phyloP scores from a whole-genome alignment of 2,329 filamentous ascomycete species.

The Beauveria medogensis region DNA sequence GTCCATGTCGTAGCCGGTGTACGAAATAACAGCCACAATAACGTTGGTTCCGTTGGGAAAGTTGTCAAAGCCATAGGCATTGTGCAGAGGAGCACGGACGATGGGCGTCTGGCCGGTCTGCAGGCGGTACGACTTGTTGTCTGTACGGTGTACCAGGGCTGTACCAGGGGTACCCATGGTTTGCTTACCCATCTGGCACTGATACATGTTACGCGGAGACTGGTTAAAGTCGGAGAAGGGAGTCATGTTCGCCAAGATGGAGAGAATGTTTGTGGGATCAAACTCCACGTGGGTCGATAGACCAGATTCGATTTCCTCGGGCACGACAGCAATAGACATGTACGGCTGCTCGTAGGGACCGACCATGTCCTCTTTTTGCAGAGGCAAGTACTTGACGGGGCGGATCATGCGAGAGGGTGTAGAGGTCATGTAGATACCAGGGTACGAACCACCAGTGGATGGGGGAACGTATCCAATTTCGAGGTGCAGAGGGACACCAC shows the following conservation, averaged over 20 bases:
- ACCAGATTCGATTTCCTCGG: constrained; percentile 78
- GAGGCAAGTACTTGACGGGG: constrained; percentile 83
- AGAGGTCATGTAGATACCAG: constrained; percentile 89
- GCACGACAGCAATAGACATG: constrained; percentile 94
- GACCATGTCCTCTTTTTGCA: constrained; percentile 79
- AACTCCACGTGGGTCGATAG: constrained; percentile 90
- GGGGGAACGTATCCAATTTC: constrained; percentile 89
- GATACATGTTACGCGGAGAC: constrained; percentile 97
- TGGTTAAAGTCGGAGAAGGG: constrained; percentile 99
- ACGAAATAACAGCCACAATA: constrained; percentile 94
- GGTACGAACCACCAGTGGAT: constrained; percentile 88
- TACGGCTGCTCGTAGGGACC: constrained; percentile 94
- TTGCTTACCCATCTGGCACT: constrained; percentile 99
- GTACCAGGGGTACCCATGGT: constrained; percentile 96
- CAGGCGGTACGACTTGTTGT: constrained; percentile 93
- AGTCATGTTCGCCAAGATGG: constrained; percentile 96
- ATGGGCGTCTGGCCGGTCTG: constrained; percentile 96
- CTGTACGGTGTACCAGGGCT: constrained; percentile 75
- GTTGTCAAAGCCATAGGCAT: constrained; percentile 94
- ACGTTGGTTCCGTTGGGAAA: constrained; percentile 96
- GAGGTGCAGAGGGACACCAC: constrained; percentile 71
- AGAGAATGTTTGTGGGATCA: constrained; percentile 91
- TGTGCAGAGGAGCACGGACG: constrained; percentile 85
- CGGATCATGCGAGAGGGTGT: constrained; percentile 79
- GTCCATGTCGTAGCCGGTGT: constrained; percentile 99